Percentiles rank a stretch among this genome's conserved stretches.
These are phyloP conservation scores for Cytospora mali DNA, from an alignment of 2,329 filamentous ascomycete genomes.

Conservation along the genomic window DNA sequence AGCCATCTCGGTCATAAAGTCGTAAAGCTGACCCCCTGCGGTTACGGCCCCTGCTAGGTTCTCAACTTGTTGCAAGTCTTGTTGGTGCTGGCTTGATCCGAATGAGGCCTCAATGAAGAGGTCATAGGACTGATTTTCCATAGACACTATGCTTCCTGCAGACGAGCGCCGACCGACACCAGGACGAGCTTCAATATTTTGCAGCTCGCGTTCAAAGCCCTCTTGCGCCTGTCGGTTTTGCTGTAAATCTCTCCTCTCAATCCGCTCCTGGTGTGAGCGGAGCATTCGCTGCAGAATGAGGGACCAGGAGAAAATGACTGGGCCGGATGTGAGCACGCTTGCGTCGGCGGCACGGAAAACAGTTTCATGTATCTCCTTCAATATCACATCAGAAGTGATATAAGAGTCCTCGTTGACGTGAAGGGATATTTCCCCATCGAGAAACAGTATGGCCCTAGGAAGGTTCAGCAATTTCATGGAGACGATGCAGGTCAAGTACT, in stretches of 20 bases:
- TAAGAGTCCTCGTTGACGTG: conserved; percentile 57
- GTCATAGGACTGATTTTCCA: conserved; percentile 62
- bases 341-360: conserved; percentile 62
- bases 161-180: conserved; percentile 56
- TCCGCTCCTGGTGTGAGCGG: conserved; percentile 62
- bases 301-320: conserved; percentile 80
- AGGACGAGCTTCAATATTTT: conserved; percentile 39
- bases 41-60: conserved; percentile 53
- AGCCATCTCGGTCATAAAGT: conserved; percentile 56
- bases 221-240: conserved; percentile 62
- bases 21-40: conserved; percentile 54
- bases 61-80: conserved; percentile 55
- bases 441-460: conserved; percentile 57
- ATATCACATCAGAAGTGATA: conserved; percentile 67
- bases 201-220: conserved; percentile 54
- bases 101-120: conserved; percentile 49
- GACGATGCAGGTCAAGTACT: conserved; percentile 69
- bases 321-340: conserved; percentile 65
- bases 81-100: conserved; percentile 50
- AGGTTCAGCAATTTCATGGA: conserved; percentile 75
- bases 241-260: conserved; percentile 61
- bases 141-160: conserved; percentile 63
- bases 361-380: conserved; percentile 74
- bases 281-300: conserved; percentile 73
- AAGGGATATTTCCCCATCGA: conserved; percentile 51